Percentiles rank a stretch among this genome's conserved stretches.
Conservation (phyloP, 768 basidiomycete genomes). For the Dictyophora rubrovolvata region DNA sequence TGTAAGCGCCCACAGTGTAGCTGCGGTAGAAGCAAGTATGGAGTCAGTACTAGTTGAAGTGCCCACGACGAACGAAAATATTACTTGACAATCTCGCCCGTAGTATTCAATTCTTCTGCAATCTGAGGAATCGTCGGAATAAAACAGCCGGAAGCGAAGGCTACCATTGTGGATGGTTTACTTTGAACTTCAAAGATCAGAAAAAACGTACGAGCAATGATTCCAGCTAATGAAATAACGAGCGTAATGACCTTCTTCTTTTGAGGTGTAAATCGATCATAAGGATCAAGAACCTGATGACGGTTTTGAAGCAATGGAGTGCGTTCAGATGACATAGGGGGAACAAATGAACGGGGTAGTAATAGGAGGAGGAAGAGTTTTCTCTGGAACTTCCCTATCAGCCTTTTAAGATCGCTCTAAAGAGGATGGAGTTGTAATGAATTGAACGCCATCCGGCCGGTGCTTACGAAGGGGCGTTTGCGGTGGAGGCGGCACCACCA, state of each 20-base stretch:
- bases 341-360: no score
- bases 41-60: background rate
- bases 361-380: no score
- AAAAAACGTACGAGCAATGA: background rate
- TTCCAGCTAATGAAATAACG: background rate
- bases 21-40: constrained; percentile 16
- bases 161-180: constrained; percentile 24
- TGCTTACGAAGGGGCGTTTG: no score
- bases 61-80: background rate
- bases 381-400: no score
- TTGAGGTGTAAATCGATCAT: background rate
- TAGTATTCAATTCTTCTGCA: constrained; percentile 49
- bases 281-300: background rate
- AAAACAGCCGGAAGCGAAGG: constrained; percentile 59
- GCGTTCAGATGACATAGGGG: background rate
- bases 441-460: no score
- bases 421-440: no score
- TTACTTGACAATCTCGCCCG: constrained; percentile 49
- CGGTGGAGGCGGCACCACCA: no score
- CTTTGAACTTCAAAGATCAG: background rate
- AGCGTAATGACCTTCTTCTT: background rate
- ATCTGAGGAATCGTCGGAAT: constrained; percentile 69
- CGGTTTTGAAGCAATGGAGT: background rate
- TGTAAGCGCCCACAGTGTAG: constrained; percentile 40
- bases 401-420: no score